phyloP scores from a whole-genome alignment of 768 basidiomycete species.

The Phlebiopsis gigantea region DNA sequence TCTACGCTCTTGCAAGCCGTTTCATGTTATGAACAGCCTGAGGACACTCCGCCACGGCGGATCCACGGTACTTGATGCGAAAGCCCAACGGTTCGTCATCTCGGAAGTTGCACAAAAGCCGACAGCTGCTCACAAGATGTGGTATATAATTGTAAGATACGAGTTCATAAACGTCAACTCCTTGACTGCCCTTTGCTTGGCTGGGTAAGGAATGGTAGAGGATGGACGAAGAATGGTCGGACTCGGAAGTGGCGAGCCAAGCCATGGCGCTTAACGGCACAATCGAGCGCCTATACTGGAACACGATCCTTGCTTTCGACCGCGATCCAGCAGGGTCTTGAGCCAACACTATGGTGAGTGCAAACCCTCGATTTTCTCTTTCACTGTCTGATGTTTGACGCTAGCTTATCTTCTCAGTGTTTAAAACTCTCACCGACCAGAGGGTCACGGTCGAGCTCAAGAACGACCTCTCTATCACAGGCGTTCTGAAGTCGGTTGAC shows the following conservation, averaged over 20 bases:
- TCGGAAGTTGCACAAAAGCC: no score
- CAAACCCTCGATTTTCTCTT: not conserved
- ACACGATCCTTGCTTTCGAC: not conserved
- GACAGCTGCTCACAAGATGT: no score
- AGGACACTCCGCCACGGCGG: no score
- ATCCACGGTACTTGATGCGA: no score
- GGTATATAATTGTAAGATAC: no score
- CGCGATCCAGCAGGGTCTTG: not conserved
- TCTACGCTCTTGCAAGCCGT: no score
- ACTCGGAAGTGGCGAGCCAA: not conserved
- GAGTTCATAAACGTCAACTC: no score
- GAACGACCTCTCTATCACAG: slow-evolving; percentile 96
- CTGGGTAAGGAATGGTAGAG: not conserved
- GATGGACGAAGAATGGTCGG: no score
- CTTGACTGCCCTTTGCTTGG: not conserved
- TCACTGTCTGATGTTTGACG: not conserved
- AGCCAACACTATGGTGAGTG: not conserved
- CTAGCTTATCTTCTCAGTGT: slow-evolving; percentile 93
- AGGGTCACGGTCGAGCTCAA: slow-evolving; percentile 96
- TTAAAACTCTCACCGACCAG: slow-evolving; percentile 98
- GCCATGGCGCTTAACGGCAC: not conserved
- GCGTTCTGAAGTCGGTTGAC: slow-evolving; percentile 94
- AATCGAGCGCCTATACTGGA: not conserved
- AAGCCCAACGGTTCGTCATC: no score
- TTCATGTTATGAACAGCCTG: no score